Percentiles rank a stretch among this genome's conserved stretches.
phyloP scores from a whole-genome alignment of 2,329 filamentous ascomycete species.

The Coniochaeta sp. region DNA sequence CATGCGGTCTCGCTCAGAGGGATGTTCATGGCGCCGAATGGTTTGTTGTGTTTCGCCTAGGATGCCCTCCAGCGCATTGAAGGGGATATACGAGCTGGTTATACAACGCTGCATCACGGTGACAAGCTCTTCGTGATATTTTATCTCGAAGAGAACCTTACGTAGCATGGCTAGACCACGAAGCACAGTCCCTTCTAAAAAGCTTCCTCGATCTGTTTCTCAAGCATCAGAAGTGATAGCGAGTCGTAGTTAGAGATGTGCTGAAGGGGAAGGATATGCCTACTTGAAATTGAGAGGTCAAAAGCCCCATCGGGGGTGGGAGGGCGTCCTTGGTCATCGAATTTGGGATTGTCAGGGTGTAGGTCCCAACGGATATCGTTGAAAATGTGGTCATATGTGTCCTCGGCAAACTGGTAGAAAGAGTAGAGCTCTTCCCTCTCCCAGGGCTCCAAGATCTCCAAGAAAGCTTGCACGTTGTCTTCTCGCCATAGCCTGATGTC shows the following conservation, averaged over 20 bases:
- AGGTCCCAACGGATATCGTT: slow-evolving; percentile 1
- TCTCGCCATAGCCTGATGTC: slow-evolving; percentile 1
- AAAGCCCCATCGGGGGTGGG: slow-evolving; percentile 4
- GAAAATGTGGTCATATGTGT: slow-evolving; percentile 2
- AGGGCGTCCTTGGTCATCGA: slow-evolving; percentile 1
- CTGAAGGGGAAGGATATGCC: not conserved
- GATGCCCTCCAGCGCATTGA: not conserved
- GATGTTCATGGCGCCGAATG: not conserved
- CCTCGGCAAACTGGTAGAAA: slow-evolving; percentile 3
- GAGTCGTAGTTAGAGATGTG: not conserved
- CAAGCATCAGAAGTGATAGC: not conserved
- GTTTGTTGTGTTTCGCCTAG: not conserved
- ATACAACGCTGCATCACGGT: slow-evolving; percentile 17
- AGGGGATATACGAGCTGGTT: not conserved
- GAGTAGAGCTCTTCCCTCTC: slow-evolving; percentile 10
- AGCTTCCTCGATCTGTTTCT: not conserved
- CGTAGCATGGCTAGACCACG: slow-evolving; percentile 2
- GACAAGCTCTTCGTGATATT: slow-evolving; percentile 17
- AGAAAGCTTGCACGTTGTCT: not conserved
- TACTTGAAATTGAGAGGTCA: not conserved
- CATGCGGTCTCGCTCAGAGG: slow-evolving; percentile 2
- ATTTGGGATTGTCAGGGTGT: slow-evolving; percentile 3
- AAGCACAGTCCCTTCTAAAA: not conserved
- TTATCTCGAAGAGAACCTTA: slow-evolving; percentile 2
- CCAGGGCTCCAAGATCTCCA: slow-evolving; percentile 8